Evolutionary conservation across 495 filamentous ascomycete genomes (phyloP).

Genomic region (Aspergillus indologenus): DNA sequence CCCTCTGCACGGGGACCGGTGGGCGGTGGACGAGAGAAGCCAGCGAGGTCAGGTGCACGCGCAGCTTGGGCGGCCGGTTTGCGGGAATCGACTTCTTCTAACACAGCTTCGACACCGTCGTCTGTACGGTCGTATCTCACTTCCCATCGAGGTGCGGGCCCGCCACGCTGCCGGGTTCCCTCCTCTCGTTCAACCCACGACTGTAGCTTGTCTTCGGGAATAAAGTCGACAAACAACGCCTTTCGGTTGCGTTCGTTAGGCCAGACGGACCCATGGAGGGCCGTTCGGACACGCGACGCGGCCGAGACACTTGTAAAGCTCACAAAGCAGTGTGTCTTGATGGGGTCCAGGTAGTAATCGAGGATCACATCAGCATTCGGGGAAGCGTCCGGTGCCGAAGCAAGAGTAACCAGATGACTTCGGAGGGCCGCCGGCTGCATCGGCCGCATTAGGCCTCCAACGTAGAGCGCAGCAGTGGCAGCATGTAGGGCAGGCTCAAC

Average conservation of each 20-base stretch:
- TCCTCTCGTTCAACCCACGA: slow-evolving; percentile 76
- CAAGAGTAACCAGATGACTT: slow-evolving; percentile 64
- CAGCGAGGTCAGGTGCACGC: slow-evolving; percentile 21
- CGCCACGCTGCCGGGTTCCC: slow-evolving; percentile 42
- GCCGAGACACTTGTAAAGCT: slow-evolving; percentile 62
- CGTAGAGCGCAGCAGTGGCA: slow-evolving; percentile 83
- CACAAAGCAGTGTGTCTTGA: slow-evolving; percentile 85
- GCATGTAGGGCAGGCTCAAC: slow-evolving; percentile 72
- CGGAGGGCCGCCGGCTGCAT: slow-evolving; percentile 62
- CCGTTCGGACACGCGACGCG: slow-evolving; percentile 74
- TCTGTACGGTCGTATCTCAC: slow-evolving; percentile 62
- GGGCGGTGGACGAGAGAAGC: slow-evolving; percentile 35
- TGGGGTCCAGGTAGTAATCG: slow-evolving; percentile 74
- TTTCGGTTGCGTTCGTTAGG: slow-evolving; percentile 84
- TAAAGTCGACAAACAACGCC: slow-evolving; percentile 84
- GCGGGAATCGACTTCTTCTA: slow-evolving; percentile 48
- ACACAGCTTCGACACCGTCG: slow-evolving; percentile 53
- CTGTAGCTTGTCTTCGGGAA: slow-evolving; percentile 68
- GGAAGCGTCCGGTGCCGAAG: slow-evolving; percentile 51
- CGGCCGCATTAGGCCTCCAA: slow-evolving; percentile 87
- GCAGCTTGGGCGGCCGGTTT: slow-evolving; percentile 24
- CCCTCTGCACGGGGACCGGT: slow-evolving; percentile 34
- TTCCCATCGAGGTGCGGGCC: slow-evolving; percentile 61
- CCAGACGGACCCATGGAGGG: slow-evolving; percentile 77
- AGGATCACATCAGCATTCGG: slow-evolving; percentile 53